Conservation (phyloP, 352 stramenopile genomes). For the Elongisporangium anandrum region DNA sequence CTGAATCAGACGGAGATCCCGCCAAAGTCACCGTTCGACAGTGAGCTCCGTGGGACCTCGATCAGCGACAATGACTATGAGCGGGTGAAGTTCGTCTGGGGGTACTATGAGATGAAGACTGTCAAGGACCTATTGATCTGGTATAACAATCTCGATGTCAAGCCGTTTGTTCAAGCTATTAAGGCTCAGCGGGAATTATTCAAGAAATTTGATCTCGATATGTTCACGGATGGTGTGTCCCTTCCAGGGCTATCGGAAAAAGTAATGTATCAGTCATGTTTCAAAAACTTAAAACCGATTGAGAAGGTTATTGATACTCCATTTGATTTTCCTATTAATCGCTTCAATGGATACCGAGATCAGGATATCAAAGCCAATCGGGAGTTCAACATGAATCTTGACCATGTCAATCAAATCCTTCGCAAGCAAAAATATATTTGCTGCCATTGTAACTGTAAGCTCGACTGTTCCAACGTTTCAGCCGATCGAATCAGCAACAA, state of each 20-base stretch:
- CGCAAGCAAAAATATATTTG: too few relatives aligned
- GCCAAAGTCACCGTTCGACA: conserved; percentile 18
- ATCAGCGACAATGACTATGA: conserved; percentile 22
- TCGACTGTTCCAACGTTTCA: conserved; percentile 8
- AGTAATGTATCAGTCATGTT: too few relatives aligned
- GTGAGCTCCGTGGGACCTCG: conserved; percentile 5
- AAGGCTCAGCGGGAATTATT: background rate
- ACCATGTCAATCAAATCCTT: too few relatives aligned
- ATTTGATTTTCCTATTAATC: too few relatives aligned
- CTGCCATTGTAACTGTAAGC: background rate
- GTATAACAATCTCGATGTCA: conserved; percentile 35
- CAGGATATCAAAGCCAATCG: too few relatives aligned
- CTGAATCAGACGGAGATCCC: conserved; percentile 16
- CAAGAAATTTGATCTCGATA: too few relatives aligned
- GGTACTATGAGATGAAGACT: conserved; percentile 24
- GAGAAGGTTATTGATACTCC: too few relatives aligned
- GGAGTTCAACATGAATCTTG: too few relatives aligned
- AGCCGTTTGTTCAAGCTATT: conserved; percentile 17
- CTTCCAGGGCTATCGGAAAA: too few relatives aligned
- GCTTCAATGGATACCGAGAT: too few relatives aligned
- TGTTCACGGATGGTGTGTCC: too few relatives aligned
- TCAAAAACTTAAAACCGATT: too few relatives aligned
- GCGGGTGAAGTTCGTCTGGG: conserved; percentile 22
- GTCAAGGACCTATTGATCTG: conserved; percentile 29
- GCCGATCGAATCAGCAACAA: conserved; percentile 5